Evolutionary conservation across 768 basidiomycete species (phyloP), one percentile per base, ranked within the genome.

Genomic region (Piloderma croceum): DNA sequence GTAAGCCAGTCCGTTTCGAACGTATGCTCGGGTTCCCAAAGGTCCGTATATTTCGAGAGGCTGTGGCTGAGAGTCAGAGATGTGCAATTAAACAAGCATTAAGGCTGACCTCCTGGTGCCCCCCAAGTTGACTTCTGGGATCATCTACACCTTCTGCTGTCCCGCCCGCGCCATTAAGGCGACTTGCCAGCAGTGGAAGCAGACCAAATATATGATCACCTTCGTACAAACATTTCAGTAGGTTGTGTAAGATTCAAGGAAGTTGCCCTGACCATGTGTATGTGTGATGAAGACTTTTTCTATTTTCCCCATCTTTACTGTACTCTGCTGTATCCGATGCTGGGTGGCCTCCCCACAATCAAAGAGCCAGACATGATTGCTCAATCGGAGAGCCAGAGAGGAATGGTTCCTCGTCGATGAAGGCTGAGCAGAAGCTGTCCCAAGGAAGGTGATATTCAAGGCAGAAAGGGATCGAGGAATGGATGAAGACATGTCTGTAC

Each of bases 301-400:
- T 35, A 91, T 81, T 53, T 60, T 81, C 22, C 86, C 81, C 79
- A 88, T 83, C 59, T 78, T 84, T n/a, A 91, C 69, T 2, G 41
- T 49, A 29, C 27, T 29, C 56, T 73, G 77, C 59, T 88, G 84
- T 4, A 90, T 50, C 50, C 79, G 86, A 51, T 83, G 76, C 51
- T 89, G 87, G 3, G 87, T 89, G 11, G 79, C 85, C 60, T 90
- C 87, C 17, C 87, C 87, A 57, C 87, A 90, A 54, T 90, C 87
- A 50, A 90, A 89, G 6, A 90, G 58, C 87, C 87, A 90, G 41
- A 86, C 77, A 64, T 84, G 78, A 13, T 77, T 69, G 13, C 71
- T 73, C 7, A 88, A 63, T 17, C 79, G 74, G 6, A 90, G 52
- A 2, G 84, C 80, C 6, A 81, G 71, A 3, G 86, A 67, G 24